Conservation (phyloP, 345 rosid genomes). For the Clarkia xantiana region DNA sequence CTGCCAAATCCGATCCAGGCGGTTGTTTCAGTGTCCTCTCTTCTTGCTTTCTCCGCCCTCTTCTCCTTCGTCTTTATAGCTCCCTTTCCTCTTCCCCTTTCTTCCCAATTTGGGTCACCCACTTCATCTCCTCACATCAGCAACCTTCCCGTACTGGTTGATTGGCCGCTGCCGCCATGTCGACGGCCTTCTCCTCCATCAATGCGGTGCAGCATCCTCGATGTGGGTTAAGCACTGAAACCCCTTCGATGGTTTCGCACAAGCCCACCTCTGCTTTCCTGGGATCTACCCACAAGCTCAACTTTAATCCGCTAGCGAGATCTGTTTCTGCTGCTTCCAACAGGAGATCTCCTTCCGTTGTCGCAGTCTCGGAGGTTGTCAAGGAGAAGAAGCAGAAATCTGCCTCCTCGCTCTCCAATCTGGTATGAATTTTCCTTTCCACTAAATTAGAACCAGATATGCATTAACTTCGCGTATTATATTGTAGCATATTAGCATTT, state of each 20-base stretch:
- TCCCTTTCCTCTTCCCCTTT: background rate
- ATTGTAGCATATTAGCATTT: no score
- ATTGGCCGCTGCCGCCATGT: conserved; percentile 2
- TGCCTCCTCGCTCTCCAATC: conserved; percentile 6
- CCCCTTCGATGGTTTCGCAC: conserved; percentile 3
- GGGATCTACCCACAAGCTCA: conserved; percentile 8
- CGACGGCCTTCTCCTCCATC: conserved; percentile 11
- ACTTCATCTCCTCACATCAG: no score
- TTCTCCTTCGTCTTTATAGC: background rate
- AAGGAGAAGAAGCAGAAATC: conserved; percentile 13
- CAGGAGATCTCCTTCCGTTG: conserved; percentile 1
- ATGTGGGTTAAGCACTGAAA: background rate
- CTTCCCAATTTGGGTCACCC: background rate
- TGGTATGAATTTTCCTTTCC: conserved; percentile 1
- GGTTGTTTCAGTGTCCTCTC: conserved; percentile 5
- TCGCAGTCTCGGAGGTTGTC: conserved; percentile 14
- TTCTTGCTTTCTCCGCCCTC: conserved; percentile 13
- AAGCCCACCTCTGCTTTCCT: conserved; percentile 9
- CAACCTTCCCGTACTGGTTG: background rate
- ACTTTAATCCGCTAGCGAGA: background rate
- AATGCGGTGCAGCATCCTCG: background rate
- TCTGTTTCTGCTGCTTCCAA: background rate
- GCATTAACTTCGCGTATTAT: no score
- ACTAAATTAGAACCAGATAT: no score
- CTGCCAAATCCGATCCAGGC: conserved; percentile 10